A percentile compares a stretch with the other conserved stretches of the same genome.
These are phyloP conservation scores for Tillandsia fasciculata DNA, from an alignment of 176 grass and related monocot species.

Conservation along the genomic window DNA sequence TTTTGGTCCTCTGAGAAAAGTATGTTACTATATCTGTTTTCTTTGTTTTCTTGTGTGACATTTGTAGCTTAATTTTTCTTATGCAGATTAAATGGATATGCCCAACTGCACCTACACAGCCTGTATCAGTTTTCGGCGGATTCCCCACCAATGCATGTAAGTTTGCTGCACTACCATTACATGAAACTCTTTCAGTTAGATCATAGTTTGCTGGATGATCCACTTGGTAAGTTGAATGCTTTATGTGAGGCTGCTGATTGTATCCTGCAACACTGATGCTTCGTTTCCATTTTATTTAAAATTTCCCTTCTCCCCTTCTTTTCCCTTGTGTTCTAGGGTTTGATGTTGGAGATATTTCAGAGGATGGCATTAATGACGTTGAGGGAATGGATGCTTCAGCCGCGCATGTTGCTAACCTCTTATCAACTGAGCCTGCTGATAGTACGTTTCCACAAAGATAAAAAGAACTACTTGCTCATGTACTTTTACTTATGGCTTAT, in stretches of 20 bases:
- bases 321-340: conserved; percentile 60
- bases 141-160: conserved; percentile 84
- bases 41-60: not conserved
- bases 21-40: not conserved
- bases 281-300: not conserved
- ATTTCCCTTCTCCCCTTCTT: not conserved
- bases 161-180: conserved; percentile 8
- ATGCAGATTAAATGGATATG: conserved; percentile 98
- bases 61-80: conserved; percentile 13
- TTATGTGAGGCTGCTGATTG: not conserved
- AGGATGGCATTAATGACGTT: conserved; percentile 62
- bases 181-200: not conserved
- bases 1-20: not conserved
- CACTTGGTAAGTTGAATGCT: not conserved
- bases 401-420: conserved; percentile 87
- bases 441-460: conserved; percentile 39
- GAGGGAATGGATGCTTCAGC: conserved; percentile 87
- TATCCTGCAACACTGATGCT: not conserved
- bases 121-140: conserved; percentile 73
- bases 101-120: conserved; percentile 72
- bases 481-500: not conserved
- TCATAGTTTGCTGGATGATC: not conserved
- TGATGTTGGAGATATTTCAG: conserved; percentile 85
- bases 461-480: not conserved
- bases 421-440: conserved; percentile 84